Evolutionary conservation across 2,329 filamentous ascomycete species (phyloP).

Genomic region (Periglandula ipomoeae): DNA sequence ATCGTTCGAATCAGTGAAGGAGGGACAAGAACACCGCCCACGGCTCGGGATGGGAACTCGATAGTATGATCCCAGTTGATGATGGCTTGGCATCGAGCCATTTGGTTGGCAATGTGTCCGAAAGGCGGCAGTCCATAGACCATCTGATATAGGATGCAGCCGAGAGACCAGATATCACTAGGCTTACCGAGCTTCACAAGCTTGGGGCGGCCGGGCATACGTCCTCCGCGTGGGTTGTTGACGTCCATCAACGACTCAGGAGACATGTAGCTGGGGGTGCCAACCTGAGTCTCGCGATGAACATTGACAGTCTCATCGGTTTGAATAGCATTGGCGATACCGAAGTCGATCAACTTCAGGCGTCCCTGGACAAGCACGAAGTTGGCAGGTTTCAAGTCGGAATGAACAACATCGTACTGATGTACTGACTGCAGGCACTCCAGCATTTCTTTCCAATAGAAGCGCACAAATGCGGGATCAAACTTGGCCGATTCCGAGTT

Average conservation of each 20-base stretch:
- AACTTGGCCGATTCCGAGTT: conserved; percentile 66
- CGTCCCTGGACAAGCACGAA: conserved; percentile 87
- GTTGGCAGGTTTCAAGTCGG: conserved; percentile 93
- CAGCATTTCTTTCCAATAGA: conserved; percentile 99
- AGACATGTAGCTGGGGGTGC: conserved; percentile 98
- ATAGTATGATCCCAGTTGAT: conserved; percentile 69
- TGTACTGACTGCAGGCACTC: conserved; percentile 90
- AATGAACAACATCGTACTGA: conserved; percentile 86
- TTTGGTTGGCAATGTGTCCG: conserved; percentile 79
- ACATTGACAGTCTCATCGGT: conserved; percentile 95
- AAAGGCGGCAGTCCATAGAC: conserved; percentile 96
- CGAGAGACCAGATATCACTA: conserved; percentile 90
- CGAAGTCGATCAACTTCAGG: conserved; percentile 95
- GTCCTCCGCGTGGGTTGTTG: conserved; percentile 51
- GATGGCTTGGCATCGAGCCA: conserved; percentile 79
- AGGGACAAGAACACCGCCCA: conserved; percentile 56
- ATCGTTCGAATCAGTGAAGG: conserved; percentile 51
- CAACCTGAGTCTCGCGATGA: conserved; percentile 88
- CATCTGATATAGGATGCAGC: conserved; percentile 97
- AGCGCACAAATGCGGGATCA: conserved; percentile 86
- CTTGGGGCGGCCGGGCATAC: conserved; percentile 44
- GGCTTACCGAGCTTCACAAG: conserved; percentile 95
- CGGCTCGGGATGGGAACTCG: conserved; percentile 59
- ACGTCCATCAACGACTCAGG: conserved; percentile 88
- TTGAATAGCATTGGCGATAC: conserved; percentile 95